Evolutionary conservation across 2,329 filamentous ascomycete genomes (phyloP), one percentile per base, ranked within the genome.

Genomic region (Xylariaceae sp.): DNA sequence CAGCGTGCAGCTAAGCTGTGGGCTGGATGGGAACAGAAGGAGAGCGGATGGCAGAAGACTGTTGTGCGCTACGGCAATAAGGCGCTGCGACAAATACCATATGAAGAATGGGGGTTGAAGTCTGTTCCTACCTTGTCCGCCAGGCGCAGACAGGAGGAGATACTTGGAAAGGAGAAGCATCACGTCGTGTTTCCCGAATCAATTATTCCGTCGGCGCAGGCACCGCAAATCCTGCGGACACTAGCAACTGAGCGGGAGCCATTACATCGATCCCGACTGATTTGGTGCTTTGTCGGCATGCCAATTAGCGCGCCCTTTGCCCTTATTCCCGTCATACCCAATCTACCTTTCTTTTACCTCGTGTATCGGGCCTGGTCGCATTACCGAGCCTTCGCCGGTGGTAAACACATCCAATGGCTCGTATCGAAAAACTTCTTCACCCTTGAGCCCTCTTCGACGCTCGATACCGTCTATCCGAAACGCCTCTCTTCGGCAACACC

Each of bases 41-140:
- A 92, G 16, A 78, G 78, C 42, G 89, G 89, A 48, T 97, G 94
- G 94, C 90, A 97, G 76, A 90, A 88, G 67, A 84, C 84, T 62
- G 79, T 97, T 17, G 93, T 94, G 47, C 79, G 81, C 53, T 95
- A 93, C 70, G 94, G 94, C 50, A 97, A 99, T 73, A 77, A 84
- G 45, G 84, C 90, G 14, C 82, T 99, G 55, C 86, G 89, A 63
- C 84, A 90, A 57, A 96, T 99, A 64, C 89, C 94, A 2, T 97
- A 89, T 69, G 89, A 97, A 73, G 94, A 99, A 86, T 99, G 94
- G 94, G 91, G 90, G 0, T 79, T 99, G 60, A 97, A 97, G 75
- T 96, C 90, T 34, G 86, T 99, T 47, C 94, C 94, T 42, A 87
- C 92, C 18, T 77, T 96, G 61, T 90, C 85, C 40, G 75, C 83